Conservation (phyloP, 352 stramenopile genomes). For the Globisporangium yorkense region DNA sequence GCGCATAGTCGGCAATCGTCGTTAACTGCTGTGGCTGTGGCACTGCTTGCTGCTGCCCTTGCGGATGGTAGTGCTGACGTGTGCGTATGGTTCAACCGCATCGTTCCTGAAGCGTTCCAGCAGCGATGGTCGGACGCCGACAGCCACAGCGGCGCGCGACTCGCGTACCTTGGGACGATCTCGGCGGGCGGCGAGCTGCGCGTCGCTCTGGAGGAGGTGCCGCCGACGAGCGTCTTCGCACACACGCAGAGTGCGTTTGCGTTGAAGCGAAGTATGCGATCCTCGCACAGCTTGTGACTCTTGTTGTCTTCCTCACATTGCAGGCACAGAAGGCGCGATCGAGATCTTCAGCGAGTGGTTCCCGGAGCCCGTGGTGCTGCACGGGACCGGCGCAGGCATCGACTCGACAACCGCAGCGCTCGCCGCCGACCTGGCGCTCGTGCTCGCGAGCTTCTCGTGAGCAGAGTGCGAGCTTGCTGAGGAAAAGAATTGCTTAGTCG, state of each 20-base stretch:
- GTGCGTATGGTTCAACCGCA: background rate
- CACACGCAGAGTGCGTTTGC: constrained; percentile 14
- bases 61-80: background rate
- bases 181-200: constrained; percentile 26
- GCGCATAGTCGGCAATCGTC: background rate
- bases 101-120: background rate
- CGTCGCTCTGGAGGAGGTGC: constrained; percentile 29
- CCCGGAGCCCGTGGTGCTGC: constrained; percentile 44
- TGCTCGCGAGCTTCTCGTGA: constrained; percentile 1
- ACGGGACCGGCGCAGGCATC: constrained; percentile 53
- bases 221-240: constrained; percentile 27
- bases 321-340: constrained; percentile 56
- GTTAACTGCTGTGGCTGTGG: background rate
- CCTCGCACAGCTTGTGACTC: background rate
- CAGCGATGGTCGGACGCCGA: background rate
- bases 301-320: background rate
- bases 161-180: constrained; percentile 60
- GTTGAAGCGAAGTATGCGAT: background rate
- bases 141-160: constrained; percentile 14
- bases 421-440: constrained; percentile 32
- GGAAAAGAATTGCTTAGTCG: background rate
- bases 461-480: background rate
- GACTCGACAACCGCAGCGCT: constrained; percentile 56
- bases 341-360: constrained; percentile 58
- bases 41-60: too few relatives aligned